These are phyloP conservation scores for Zasmidium cellare DNA, from an alignment of 2,329 filamentous ascomycete genomes.

Conservation along the genomic window DNA sequence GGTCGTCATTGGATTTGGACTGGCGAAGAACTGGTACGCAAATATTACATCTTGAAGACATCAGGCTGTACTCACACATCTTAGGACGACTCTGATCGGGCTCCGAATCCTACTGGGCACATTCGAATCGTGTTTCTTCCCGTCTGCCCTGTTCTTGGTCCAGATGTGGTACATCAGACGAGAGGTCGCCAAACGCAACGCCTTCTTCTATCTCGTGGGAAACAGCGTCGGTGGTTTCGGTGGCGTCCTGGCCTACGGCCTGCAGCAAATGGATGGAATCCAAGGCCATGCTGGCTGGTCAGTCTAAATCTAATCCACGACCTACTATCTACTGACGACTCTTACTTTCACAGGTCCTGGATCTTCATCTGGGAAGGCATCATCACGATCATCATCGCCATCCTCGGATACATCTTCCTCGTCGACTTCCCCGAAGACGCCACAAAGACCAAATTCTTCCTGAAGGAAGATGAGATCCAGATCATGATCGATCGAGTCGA, in stretches of 20 bases:
- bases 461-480: constrained; percentile 44
- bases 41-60: background rate
- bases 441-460: constrained; percentile 16
- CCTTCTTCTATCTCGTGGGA: constrained; percentile 49
- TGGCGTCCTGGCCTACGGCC: constrained; percentile 39
- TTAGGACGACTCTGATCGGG: constrained; percentile 45
- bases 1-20: constrained; percentile 64
- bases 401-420: constrained; percentile 42
- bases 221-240: constrained; percentile 45
- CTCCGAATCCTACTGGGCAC: constrained; percentile 60
- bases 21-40: constrained; percentile 50
- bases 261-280: constrained; percentile 47
- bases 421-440: constrained; percentile 46
- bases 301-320: constrained; percentile 30
- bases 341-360: background rate
- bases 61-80: no score
- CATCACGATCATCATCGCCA: constrained; percentile 42
- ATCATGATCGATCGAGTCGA: constrained; percentile 52
- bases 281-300: constrained; percentile 67
- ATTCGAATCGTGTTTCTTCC: constrained; percentile 59
- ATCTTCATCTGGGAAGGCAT: constrained; percentile 15
- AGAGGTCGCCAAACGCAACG: constrained; percentile 36
- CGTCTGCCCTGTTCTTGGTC: constrained; percentile 15
- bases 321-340: background rate
- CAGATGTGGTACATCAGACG: constrained; percentile 22